Evolutionary conservation across 306 rosid genomes (phyloP).

Genomic region (Quillaja saponaria): DNA sequence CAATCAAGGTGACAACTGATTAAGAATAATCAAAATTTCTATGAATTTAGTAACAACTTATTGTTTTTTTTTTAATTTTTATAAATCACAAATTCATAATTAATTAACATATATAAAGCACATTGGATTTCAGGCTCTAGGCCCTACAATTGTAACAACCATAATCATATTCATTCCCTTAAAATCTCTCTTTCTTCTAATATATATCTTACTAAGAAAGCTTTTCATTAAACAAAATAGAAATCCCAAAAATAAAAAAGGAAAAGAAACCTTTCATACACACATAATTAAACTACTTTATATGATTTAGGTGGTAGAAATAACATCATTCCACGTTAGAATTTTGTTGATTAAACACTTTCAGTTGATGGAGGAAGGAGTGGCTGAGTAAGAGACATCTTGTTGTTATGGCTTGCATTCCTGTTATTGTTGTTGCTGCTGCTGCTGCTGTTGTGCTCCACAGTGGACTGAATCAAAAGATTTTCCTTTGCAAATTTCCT

Average conservation of each 20-base stretch:
- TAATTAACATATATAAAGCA: constrained; percentile 52
- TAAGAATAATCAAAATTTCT: background rate
- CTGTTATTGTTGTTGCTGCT: constrained; percentile 56
- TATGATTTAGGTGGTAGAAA: constrained; percentile 38
- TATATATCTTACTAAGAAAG: constrained; percentile 48
- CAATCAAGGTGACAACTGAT: too few species aligned
- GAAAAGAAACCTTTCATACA: constrained; percentile 34
- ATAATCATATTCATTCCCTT: constrained; percentile 52
- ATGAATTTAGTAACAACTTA: too few species aligned
- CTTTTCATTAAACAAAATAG: constrained; percentile 31
- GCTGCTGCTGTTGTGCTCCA: constrained; percentile 54
- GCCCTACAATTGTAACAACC: constrained; percentile 49
- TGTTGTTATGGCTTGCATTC: constrained; percentile 50
- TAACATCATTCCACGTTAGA: constrained; percentile 21
- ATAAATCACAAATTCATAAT: constrained; percentile 52
- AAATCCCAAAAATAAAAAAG: constrained; percentile 3
- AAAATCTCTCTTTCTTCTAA: constrained; percentile 31
- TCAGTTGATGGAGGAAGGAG: constrained; percentile 85
- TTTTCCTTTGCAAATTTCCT: constrained; percentile 66
- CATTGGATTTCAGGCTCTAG: constrained; percentile 40
- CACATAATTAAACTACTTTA: constrained; percentile 53
- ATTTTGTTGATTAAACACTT: constrained; percentile 52
- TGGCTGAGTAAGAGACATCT: constrained; percentile 69
- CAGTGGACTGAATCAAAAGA: constrained; percentile 43
- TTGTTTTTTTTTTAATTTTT: too few species aligned